Conservation (phyloP, 805 yeast species). For the Candida vaughaniae region DNA sequence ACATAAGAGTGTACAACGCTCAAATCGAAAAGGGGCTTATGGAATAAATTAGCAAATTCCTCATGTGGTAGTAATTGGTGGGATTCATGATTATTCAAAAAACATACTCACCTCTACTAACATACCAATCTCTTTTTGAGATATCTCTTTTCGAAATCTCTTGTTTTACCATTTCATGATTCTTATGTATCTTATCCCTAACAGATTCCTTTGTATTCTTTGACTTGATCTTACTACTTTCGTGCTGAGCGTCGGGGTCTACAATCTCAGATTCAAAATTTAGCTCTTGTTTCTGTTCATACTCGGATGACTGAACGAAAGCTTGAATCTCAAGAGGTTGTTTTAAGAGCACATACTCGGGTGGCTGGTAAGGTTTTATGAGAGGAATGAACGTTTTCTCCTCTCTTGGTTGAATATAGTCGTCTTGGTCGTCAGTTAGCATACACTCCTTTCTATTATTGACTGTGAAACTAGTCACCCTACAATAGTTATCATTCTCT, state of each 20-base stretch:
- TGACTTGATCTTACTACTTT: background rate
- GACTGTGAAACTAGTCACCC: slow-evolving; percentile 19
- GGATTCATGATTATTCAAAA: no score
- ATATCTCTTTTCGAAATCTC: slow-evolving; percentile 1
- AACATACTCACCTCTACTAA: no score
- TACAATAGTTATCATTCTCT: slow-evolving; percentile 20
- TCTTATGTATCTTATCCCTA: slow-evolving; percentile 7
- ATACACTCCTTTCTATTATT: slow-evolving; percentile 19
- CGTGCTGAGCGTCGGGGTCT: no score
- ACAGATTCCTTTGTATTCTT: slow-evolving; percentile 2
- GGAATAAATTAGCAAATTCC: no score
- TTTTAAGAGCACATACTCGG: slow-evolving; percentile 10
- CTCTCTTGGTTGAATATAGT: slow-evolving; percentile 16
- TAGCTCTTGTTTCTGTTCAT: background rate
- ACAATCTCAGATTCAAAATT: no score
- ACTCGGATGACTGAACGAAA: no score
- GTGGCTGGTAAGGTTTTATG: slow-evolving; percentile 15
- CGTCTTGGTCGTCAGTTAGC: slow-evolving; percentile 23
- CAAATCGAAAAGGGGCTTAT: no score
- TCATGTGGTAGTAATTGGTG: no score
- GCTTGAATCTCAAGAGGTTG: background rate
- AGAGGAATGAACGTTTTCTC: slow-evolving; percentile 15
- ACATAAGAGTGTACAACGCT: no score
- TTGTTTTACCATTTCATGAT: slow-evolving; percentile 1
- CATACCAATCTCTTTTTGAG: background rate